These are phyloP conservation scores for Aspergillus funiculosus DNA, from an alignment of 495 filamentous ascomycete genomes.

Conservation along the genomic window DNA sequence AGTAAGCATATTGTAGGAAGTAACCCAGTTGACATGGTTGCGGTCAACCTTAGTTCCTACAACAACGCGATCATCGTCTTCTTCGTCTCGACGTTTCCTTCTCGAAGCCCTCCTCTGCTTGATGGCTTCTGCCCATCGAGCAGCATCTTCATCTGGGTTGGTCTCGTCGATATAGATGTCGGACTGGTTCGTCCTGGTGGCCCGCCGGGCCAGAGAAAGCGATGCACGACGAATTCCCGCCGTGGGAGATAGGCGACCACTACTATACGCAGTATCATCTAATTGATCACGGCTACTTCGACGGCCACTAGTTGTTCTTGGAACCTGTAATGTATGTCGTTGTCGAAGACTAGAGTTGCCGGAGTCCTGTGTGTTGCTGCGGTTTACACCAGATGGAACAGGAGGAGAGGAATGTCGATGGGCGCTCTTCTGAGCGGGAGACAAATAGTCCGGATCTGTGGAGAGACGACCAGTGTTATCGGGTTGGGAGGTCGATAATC, in stretches of 20 bases:
- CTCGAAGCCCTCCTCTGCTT: conserved; percentile 83
- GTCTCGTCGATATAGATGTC: conserved; percentile 79
- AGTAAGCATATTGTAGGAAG: conserved; percentile 98
- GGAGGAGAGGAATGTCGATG: conserved; percentile 77
- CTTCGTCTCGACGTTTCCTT: conserved; percentile 73
- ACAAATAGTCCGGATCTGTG: conserved; percentile 37
- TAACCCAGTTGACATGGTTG: conserved; percentile 95
- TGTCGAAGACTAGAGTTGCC: conserved; percentile 58
- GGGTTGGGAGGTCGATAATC: conserved; percentile 32
- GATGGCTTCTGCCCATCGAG: conserved; percentile 87
- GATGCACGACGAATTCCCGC: conserved; percentile 67
- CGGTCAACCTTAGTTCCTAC: conserved; percentile 99
- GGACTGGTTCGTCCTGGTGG: conserved; percentile 78
- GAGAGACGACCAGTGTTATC: conserved; percentile 36
- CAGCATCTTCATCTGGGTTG: conserved; percentile 80
- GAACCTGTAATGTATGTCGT: conserved; percentile 88
- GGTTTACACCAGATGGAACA: conserved; percentile 43
- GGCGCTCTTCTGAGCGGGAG: conserved; percentile 36
- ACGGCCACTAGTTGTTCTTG: conserved; percentile 45
- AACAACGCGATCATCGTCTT: conserved; percentile 87
- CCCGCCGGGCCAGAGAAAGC: conserved; percentile 68
- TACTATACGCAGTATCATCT: conserved; percentile 62
- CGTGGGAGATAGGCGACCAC: conserved; percentile 81
- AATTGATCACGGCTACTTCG: conserved; percentile 52
- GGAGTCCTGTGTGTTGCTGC: conserved; percentile 26